Conservation (phyloP, 179 eudicot species). For the Silene coronaria region DNA sequence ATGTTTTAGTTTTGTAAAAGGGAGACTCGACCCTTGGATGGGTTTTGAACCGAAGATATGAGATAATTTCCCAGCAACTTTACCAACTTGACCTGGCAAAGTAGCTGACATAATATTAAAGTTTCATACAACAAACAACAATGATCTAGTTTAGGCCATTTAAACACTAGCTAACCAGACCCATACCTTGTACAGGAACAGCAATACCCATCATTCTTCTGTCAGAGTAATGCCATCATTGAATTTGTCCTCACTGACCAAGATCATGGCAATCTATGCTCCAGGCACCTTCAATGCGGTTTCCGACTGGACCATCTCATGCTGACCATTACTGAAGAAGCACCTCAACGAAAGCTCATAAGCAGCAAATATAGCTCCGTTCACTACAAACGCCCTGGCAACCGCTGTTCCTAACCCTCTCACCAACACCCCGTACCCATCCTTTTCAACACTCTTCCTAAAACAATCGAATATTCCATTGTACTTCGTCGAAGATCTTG, state of each 20-base stretch:
- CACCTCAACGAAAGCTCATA: conserved; percentile 78
- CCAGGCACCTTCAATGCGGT: conserved; percentile 27
- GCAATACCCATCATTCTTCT: conserved; percentile 16
- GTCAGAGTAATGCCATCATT: conserved; percentile 1
- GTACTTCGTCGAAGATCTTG: conserved; percentile 38
- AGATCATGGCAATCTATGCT: conserved; percentile 4
- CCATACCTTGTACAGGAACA: not conserved
- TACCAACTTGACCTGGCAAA: not conserved
- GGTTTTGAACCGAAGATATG: not conserved
- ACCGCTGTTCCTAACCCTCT: conserved; percentile 84
- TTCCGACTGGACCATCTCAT: conserved; percentile 41
- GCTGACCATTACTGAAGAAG: conserved; percentile 30
- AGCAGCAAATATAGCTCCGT: conserved; percentile 78
- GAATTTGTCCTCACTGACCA: not conserved
- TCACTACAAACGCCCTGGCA: conserved; percentile 78
- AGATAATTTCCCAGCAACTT: too few relatives aligned
- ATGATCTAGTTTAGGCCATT: not conserved
- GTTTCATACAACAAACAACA: not conserved
- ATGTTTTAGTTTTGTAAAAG: too few relatives aligned
- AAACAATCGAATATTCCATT: conserved; percentile 74
- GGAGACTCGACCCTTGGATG: not conserved
- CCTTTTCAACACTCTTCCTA: conserved; percentile 49
- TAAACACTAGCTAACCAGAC: not conserved
- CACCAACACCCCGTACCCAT: conserved; percentile 62
- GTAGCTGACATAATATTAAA: not conserved